These are phyloP conservation scores for Kodamaea sagamina DNA, from an alignment of 805 yeast genomes.

Conservation along the genomic window DNA sequence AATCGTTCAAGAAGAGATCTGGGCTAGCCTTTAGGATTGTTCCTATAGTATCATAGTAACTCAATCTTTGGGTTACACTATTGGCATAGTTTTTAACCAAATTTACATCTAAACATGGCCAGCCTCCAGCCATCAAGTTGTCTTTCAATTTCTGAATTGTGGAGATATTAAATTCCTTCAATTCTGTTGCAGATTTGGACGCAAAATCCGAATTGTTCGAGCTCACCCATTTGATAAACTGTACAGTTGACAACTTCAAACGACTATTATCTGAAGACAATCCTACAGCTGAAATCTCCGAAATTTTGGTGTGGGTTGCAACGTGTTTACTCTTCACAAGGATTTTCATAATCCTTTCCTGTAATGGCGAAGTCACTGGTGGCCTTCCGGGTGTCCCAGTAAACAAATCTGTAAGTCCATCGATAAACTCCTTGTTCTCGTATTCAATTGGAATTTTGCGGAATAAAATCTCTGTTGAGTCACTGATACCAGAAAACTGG, in stretches of 20 bases:
- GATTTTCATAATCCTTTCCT: conserved; percentile 55
- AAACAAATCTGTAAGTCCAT: conserved; percentile 49
- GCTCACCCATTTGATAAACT: conserved; percentile 65
- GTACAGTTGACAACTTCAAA: conserved; percentile 58
- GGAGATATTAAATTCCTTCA: conserved; percentile 36
- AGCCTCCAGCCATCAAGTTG: conserved; percentile 56
- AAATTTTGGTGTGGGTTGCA: conserved; percentile 42
- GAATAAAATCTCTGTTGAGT: conserved; percentile 51
- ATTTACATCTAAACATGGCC: conserved; percentile 50
- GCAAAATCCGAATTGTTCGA: conserved; percentile 11
- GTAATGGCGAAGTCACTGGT: conserved; percentile 55
- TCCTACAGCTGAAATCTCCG: conserved; percentile 59
- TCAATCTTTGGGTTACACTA: conserved; percentile 50
- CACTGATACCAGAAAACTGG: conserved; percentile 54
- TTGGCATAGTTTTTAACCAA: conserved; percentile 39
- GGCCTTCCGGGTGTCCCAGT: conserved; percentile 50
- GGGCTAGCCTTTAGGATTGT: conserved; percentile 55
- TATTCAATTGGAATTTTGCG: conserved; percentile 53
- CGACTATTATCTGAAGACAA: conserved; percentile 54
- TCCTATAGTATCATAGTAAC: conserved; percentile 80
- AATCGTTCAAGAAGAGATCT: conserved; percentile 42
- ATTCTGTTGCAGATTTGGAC: conserved; percentile 6
- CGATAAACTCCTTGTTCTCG: conserved; percentile 49
- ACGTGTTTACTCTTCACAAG: conserved; percentile 56
- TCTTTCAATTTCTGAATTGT: conserved; percentile 57